Evolutionary conservation across 192 early-diverging fungal genomes (phyloP).

Genomic region (Mortierella antarctica): DNA sequence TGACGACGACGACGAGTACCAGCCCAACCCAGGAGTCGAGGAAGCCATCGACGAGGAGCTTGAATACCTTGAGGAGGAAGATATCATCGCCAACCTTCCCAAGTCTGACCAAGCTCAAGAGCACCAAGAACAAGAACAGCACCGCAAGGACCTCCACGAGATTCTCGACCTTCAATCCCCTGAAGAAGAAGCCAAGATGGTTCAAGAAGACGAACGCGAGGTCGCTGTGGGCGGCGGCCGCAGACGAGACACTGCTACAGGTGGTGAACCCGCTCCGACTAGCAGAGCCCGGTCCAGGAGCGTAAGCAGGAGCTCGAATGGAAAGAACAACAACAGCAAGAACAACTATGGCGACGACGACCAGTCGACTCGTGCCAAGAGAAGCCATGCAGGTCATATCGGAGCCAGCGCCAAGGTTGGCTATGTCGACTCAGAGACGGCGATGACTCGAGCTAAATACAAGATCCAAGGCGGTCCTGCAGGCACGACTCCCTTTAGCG

Average conservation of each 20-base stretch:
- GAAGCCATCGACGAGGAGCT: not conserved
- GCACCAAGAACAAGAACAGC: too few relatives aligned
- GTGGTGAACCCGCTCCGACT: not conserved
- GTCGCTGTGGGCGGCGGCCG: not conserved
- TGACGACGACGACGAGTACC: not conserved
- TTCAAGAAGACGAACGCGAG: conserved; percentile 2
- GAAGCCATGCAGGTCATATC: not conserved
- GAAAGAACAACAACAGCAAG: not conserved
- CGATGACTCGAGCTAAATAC: conserved; percentile 9
- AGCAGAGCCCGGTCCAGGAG: not conserved
- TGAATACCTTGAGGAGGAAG: not conserved
- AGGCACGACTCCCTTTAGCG: too few relatives aligned
- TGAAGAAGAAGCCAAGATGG: conserved; percentile 1
- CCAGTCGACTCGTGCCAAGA: not conserved
- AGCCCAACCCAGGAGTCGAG: not conserved
- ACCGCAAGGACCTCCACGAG: too few relatives aligned
- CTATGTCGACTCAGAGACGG: not conserved
- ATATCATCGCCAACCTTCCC: not conserved
- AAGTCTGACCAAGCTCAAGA: not conserved
- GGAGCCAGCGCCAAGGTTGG: conserved; percentile 12
- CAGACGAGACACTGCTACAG: not conserved
- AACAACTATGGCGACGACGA: not conserved
- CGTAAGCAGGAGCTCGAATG: too few relatives aligned
- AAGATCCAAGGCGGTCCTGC: not conserved
- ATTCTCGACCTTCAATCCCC: too few relatives aligned